Evolutionary conservation across 495 filamentous ascomycete species (phyloP).

Genomic region (Monascus purpureus): DNA sequence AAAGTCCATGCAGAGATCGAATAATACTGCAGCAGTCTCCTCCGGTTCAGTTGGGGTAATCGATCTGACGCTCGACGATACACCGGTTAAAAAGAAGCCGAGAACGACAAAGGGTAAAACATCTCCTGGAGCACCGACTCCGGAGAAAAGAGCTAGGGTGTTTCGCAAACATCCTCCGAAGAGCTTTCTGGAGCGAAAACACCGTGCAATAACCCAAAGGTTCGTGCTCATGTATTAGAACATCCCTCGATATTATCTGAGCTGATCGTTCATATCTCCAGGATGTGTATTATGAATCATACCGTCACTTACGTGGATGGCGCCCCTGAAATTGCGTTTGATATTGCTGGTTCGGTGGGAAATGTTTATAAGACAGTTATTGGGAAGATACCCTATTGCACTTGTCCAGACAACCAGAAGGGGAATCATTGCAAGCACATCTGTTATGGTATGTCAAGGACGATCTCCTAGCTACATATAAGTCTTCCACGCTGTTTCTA

Average conservation of each 20-base stretch:
- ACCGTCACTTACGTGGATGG: slow-evolving; percentile 24
- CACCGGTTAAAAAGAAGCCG: slow-evolving; percentile 6
- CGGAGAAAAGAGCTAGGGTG: slow-evolving; percentile 25
- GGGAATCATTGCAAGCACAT: slow-evolving; percentile 70
- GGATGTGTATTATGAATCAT: slow-evolving; percentile 45
- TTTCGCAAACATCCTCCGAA: slow-evolving; percentile 26
- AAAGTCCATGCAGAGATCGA: background rate
- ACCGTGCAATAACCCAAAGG: slow-evolving; percentile 31
- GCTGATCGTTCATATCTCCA: slow-evolving; percentile 6
- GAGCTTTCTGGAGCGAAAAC: slow-evolving; percentile 23
- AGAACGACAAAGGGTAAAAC: slow-evolving; percentile 9
- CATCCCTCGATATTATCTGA: background rate
- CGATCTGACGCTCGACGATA: slow-evolving; percentile 9
- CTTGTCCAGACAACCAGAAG: slow-evolving; percentile 47
- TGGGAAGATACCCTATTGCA: slow-evolving; percentile 43
- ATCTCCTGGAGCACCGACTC: slow-evolving; percentile 1
- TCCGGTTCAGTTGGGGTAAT: slow-evolving; percentile 1
- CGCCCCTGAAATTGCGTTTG: slow-evolving; percentile 39
- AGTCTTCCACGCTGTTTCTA: too few species aligned
- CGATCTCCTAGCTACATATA: too few species aligned
- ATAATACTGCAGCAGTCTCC: background rate
- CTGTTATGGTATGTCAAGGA: slow-evolving; percentile 37
- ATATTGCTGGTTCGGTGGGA: slow-evolving; percentile 60
- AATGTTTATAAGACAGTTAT: slow-evolving; percentile 58
- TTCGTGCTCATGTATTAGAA: slow-evolving; percentile 6